A percentile compares a stretch with the other conserved stretches of the same genome.
Evolutionary conservation across 257 asterid species (phyloP).

Genomic region (Solanum piurae): DNA sequence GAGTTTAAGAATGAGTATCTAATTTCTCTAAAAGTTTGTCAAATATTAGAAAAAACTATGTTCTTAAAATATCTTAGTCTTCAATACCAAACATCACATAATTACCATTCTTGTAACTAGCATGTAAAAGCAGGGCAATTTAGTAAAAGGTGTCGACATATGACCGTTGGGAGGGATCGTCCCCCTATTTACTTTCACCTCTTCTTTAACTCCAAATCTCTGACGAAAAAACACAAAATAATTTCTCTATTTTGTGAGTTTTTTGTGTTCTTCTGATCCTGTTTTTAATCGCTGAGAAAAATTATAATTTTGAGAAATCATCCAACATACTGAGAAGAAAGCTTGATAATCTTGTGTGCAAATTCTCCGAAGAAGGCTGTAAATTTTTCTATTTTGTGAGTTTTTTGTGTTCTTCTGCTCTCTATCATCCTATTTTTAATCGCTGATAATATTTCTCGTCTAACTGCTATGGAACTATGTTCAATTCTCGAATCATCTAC

Average conservation of each 20-base stretch:
- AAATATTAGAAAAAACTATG: too few relatives aligned
- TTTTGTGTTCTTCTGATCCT: neutral
- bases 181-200: neutral
- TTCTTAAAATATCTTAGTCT: too few relatives aligned
- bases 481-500: neutral
- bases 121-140: neutral
- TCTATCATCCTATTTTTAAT: neutral
- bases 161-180: conserved; percentile 10
- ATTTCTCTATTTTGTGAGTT: neutral
- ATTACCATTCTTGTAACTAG: too few relatives aligned
- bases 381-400: neutral
- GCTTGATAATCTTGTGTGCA: neutral
- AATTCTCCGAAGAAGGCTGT: neutral
- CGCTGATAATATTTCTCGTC: neutral
- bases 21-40: too few relatives aligned
- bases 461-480: neutral
- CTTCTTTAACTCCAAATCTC: neutral
- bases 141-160: neutral
- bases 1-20: too few relatives aligned
- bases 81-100: too few relatives aligned
- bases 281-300: neutral
- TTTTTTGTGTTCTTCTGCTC: neutral
- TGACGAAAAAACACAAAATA: neutral
- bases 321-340: neutral
- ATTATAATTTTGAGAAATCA: neutral